Percentiles rank a stretch among this genome's conserved stretches.
Evolutionary conservation across 1,284 basidiomycete species (phyloP).

Genomic region (Irpex sp.): DNA sequence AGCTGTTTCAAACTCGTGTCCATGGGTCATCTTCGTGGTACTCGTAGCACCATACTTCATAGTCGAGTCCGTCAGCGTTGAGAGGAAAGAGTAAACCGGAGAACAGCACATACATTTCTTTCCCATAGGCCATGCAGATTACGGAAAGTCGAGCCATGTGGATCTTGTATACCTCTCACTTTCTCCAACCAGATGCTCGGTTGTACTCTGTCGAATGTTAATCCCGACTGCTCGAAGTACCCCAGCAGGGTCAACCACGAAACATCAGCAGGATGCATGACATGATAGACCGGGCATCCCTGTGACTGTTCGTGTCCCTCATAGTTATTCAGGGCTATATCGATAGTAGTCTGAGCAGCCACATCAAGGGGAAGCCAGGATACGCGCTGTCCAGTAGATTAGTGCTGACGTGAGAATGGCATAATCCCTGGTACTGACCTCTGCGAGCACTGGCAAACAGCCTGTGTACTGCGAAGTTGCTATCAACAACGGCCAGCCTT

Average conservation of each 20-base stretch:
- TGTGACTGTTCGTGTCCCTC: too few species aligned
- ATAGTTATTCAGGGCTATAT: neutral
- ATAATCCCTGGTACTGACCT: neutral
- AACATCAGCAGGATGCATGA: neutral
- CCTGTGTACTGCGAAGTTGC: conserved; percentile 5
- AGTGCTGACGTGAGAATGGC: neutral
- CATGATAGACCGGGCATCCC: conserved; percentile 1
- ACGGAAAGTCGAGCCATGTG: neutral
- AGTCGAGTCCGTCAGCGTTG: neutral
- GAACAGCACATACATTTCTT: neutral
- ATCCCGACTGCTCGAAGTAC: neutral
- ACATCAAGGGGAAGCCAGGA: conserved; percentile 5
- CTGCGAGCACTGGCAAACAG: conserved; percentile 6
- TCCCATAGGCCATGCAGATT: neutral
- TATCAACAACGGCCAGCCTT: conserved; percentile 10
- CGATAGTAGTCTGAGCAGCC: neutral
- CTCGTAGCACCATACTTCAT: neutral
- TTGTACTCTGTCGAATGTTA: neutral
- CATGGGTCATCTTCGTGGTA: neutral
- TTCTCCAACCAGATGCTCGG: neutral
- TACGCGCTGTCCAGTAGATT: neutral
- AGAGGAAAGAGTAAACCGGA: neutral
- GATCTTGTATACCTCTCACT: neutral
- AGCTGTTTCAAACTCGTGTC: neutral
- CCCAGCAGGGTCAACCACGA: neutral